A percentile compares a stretch with the other conserved stretches of the same genome.
Evolutionary conservation across 202 grass and related monocot species (phyloP).

Genomic region (Alloteropsis angusta): DNA sequence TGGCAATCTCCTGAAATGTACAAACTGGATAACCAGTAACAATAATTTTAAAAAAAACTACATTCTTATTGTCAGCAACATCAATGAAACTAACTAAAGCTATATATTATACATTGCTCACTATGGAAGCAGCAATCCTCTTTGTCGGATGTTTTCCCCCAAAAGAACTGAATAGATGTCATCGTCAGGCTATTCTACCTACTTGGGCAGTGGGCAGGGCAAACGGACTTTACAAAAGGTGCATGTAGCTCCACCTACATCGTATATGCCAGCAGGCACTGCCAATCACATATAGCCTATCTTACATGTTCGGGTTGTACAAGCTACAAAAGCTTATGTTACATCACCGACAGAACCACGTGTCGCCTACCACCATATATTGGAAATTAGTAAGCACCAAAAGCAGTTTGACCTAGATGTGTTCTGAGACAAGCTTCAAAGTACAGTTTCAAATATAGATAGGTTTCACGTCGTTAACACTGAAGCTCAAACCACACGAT

Average conservation of each 20-base stretch:
- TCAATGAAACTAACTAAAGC: slow-evolving; percentile 37
- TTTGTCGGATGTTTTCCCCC: background rate
- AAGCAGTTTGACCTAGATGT: slow-evolving; percentile 5
- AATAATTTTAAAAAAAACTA: background rate
- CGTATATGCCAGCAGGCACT: slow-evolving; percentile 16
- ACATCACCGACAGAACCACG: slow-evolving; percentile 26
- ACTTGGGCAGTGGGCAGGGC: background rate
- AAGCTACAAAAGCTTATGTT: slow-evolving; percentile 11
- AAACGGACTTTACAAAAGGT: slow-evolving; percentile 26
- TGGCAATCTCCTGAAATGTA: slow-evolving; percentile 17
- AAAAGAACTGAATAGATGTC: slow-evolving; percentile 25
- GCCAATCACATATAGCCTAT: slow-evolving; percentile 22
- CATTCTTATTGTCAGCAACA: slow-evolving; percentile 36
- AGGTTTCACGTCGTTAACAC: slow-evolving; percentile 76
- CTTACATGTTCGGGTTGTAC: slow-evolving; percentile 23
- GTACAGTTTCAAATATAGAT: slow-evolving; percentile 65
- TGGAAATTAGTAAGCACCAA: slow-evolving; percentile 6
- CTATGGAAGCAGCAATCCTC: slow-evolving; percentile 18
- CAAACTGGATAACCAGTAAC: slow-evolving; percentile 11
- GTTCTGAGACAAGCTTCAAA: background rate
- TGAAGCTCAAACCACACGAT: slow-evolving; percentile 52
- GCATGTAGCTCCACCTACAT: slow-evolving; percentile 20
- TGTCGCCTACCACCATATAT: background rate
- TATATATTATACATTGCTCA: slow-evolving; percentile 28
- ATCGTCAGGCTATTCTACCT: slow-evolving; percentile 23